Evolutionary conservation across 2,329 filamentous ascomycete species (phyloP).

Genomic region (Penicillium capsulatum): DNA sequence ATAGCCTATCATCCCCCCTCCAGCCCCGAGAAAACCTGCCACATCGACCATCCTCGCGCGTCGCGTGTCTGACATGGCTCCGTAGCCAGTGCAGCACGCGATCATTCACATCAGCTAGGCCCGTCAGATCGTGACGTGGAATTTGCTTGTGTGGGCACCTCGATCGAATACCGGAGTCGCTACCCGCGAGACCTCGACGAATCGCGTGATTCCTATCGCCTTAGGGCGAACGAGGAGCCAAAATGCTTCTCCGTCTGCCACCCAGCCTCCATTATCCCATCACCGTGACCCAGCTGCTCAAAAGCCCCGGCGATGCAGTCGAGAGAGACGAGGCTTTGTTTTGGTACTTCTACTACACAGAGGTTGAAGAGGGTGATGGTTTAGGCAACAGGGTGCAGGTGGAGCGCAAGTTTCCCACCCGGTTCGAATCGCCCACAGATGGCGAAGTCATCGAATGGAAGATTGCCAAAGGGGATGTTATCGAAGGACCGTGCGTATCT

Average conservation of each 20-base stretch:
- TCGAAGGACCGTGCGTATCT: slow-evolving; percentile 40
- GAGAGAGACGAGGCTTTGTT: slow-evolving; percentile 73
- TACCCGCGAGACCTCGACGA: no score
- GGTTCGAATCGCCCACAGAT: slow-evolving; percentile 79
- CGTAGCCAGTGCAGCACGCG: slow-evolving; percentile 20
- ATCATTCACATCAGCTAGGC: slow-evolving; percentile 13
- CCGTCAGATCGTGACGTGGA: slow-evolving; percentile 5
- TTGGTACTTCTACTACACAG: slow-evolving; percentile 80
- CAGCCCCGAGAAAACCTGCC: no score
- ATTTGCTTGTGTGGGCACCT: background rate
- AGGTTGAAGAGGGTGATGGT: slow-evolving; percentile 61
- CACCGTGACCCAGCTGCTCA: slow-evolving; percentile 80
- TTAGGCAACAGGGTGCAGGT: slow-evolving; percentile 69
- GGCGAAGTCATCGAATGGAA: slow-evolving; percentile 75
- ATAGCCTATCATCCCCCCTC: no score
- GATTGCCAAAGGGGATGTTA: slow-evolving; percentile 50
- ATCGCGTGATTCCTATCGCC: slow-evolving; percentile 9
- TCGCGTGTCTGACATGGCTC: slow-evolving; percentile 23
- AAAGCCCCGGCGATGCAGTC: slow-evolving; percentile 68
- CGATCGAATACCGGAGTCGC: background rate
- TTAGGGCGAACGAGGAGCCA: slow-evolving; percentile 17
- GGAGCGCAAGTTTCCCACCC: slow-evolving; percentile 66
- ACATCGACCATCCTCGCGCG: slow-evolving; percentile 10
- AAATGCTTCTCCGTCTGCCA: slow-evolving; percentile 48
- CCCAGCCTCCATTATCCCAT: slow-evolving; percentile 80